Evolutionary conservation across 2,329 filamentous ascomycete genomes (phyloP), one percentile per base, ranked within the genome.

Genomic region (Cercospora zeina): DNA sequence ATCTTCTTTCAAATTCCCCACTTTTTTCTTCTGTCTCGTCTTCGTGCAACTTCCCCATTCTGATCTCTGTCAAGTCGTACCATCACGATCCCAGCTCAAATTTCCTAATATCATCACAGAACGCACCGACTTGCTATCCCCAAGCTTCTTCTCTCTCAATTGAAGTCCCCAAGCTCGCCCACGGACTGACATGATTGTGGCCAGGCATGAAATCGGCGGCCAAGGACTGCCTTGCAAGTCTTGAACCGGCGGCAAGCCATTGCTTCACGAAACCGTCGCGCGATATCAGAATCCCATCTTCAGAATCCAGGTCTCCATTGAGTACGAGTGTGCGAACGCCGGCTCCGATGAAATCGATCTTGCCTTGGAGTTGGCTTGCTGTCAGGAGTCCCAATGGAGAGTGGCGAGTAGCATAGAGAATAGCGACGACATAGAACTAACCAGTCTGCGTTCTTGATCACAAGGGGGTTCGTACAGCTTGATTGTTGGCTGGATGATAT

Each of bases 111-210:
- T 61, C 66, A n/a, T 69, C 65, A 45, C 64, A 68, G 27, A 69
- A 71, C 7, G 61, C 47, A 10, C 55, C 65, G 5, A 69, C 67
- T 53, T 71, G 69, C 50, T 61, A 50, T 8, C 70, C 70, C 66
- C 69, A 69, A 4, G 67, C 66, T 50, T 72, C 69, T 47, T 71
- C 70, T 50, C 61, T 19, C 27, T 68, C 69, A 19, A 67, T 61
- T 2, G 67, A 69, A 9, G 70, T 71, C 14, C 68, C 59, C 16
- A 72, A 49, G 14, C 54, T 61, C 11, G 53, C 30, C 14, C 65
- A 58, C 1, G 70, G 68, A 59, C 69, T 70, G 49, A 71, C 69
- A 37, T 72, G 70, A 31, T 72, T 72, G 33, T 71, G 69, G 0
- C 70, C 67, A 9, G 36, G 54, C 65, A 71, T 70, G 31, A 55